phyloP scores from a whole-genome alignment of 345 rosid genomes.

The Carallia pectinifolia region DNA sequence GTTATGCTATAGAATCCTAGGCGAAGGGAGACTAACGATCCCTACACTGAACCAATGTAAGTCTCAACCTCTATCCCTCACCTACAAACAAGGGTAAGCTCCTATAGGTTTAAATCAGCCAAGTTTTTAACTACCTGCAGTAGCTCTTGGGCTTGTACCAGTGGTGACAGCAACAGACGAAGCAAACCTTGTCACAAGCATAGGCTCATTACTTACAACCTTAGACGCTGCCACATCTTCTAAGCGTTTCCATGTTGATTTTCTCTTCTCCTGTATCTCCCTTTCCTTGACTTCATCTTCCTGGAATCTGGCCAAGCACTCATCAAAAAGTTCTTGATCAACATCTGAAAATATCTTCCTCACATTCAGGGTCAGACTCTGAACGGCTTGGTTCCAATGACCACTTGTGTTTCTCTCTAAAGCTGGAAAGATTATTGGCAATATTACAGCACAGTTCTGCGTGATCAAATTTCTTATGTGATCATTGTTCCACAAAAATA shows the following conservation, averaged over 20 bases:
- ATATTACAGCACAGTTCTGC: conserved; percentile 45
- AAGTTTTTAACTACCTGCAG: conserved; percentile 36
- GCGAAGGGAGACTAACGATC: conserved; percentile 19
- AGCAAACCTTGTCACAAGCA: conserved; percentile 46
- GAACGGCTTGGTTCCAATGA: conserved; percentile 65
- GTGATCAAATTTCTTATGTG: conserved; percentile 52
- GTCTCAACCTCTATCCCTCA: conserved; percentile 8
- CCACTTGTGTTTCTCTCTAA: conserved; percentile 52
- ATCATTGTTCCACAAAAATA: conserved; percentile 67
- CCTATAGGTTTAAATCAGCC: not conserved
- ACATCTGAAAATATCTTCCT: conserved; percentile 53
- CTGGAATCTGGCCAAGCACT: conserved; percentile 55
- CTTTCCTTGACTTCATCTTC: conserved; percentile 52
- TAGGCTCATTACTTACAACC: conserved; percentile 53
- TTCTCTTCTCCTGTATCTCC: conserved; percentile 46
- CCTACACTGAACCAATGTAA: conserved; percentile 7
- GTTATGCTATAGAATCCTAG: not conserved
- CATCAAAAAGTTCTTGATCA: conserved; percentile 61
- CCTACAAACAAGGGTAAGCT: conserved; percentile 6
- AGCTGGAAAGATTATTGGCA: conserved; percentile 54
- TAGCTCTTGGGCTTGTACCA: conserved; percentile 37
- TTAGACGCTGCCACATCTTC: conserved; percentile 66
- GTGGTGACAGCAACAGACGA: conserved; percentile 47
- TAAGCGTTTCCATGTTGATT: conserved; percentile 58
- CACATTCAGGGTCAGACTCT: conserved; percentile 51